These are phyloP conservation scores for Lepidium campestre DNA, from an alignment of 441 rosid species.

Conservation along the genomic window DNA sequence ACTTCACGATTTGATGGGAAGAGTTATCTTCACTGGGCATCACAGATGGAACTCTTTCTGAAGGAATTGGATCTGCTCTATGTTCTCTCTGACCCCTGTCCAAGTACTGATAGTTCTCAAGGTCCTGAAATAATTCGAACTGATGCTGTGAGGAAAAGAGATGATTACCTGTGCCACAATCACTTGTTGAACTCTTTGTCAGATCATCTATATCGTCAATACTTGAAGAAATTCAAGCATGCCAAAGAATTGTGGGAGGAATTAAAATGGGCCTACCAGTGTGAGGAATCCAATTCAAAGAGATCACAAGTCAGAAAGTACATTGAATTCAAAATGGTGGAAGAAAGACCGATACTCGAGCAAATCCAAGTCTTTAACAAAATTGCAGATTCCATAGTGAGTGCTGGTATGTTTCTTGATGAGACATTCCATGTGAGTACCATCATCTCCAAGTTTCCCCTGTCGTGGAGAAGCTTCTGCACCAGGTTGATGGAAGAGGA, in stretches of 20 bases:
- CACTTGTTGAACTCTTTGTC: constrained; percentile 62
- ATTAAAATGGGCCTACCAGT: constrained; percentile 57
- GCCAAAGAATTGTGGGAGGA: constrained; percentile 84
- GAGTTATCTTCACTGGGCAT: constrained; percentile 58
- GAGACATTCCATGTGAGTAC: constrained; percentile 73
- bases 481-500: constrained; percentile 48
- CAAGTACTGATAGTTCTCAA: constrained; percentile 20
- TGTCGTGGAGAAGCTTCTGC: constrained; percentile 74
- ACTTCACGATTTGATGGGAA: constrained; percentile 71
- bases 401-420: constrained; percentile 52
- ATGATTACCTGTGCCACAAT: constrained; percentile 57
- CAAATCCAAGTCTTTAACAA: constrained; percentile 62
- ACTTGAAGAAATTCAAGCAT: constrained; percentile 39
- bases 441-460: constrained; percentile 72
- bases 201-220: constrained; percentile 57
- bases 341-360: constrained; percentile 48
- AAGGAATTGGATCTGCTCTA: constrained; percentile 57
- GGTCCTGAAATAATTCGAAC: constrained; percentile 23
- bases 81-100: constrained; percentile 59
- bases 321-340: constrained; percentile 65
- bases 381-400: constrained; percentile 61
- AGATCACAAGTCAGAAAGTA: constrained; percentile 68
- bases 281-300: constrained; percentile 56
- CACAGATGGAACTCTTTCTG: constrained; percentile 55
- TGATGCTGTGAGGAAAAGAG: constrained; percentile 41